phyloP scores from a whole-genome alignment of 164 flowering plant species.

The Aristolochia californica region DNA sequence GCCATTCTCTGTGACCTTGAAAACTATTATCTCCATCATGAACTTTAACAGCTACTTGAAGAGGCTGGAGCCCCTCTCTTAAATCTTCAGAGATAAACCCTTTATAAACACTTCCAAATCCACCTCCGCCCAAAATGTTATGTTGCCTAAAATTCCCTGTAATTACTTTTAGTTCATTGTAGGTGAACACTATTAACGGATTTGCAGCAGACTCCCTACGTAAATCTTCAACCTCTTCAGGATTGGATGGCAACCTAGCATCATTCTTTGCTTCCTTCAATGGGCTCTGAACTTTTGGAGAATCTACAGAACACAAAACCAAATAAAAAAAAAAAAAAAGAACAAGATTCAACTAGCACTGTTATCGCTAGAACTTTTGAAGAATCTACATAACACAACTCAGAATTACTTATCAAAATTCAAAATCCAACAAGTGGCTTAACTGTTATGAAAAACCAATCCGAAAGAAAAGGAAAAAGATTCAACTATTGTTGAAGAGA shows the following conservation, averaged over 20 bases:
- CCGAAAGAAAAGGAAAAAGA: no score
- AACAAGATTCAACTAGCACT: no score
- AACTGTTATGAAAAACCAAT: no score
- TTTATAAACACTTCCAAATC: constrained; percentile 89
- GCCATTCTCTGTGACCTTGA: constrained; percentile 99
- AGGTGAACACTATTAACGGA: constrained; percentile 69
- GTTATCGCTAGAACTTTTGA: constrained; percentile 11
- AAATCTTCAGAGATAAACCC: constrained; percentile 58
- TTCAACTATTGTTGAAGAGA: no score
- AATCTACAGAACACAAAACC: constrained; percentile 3
- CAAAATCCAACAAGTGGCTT: no score
- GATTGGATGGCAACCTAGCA: constrained; percentile 58
- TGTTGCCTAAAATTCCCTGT: constrained; percentile 77
- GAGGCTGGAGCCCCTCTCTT: constrained; percentile 43
- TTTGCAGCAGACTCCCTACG: constrained; percentile 68
- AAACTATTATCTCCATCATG: constrained; percentile 89
- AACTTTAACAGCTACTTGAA: constrained; percentile 87
- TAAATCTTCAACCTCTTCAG: constrained; percentile 79
- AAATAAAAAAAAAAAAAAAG: no score
- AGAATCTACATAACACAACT: constrained; percentile 6
- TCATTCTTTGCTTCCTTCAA: constrained; percentile 1
- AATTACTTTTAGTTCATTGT: constrained; percentile 49
- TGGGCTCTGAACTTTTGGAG: constrained; percentile 8
- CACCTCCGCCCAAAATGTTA: constrained; percentile 82
- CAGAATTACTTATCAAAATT: no score